Percentiles rank a stretch among this genome's conserved stretches.
Conservation (phyloP, 352 stramenopile genomes). For the Phytophthora uliginosa region DNA sequence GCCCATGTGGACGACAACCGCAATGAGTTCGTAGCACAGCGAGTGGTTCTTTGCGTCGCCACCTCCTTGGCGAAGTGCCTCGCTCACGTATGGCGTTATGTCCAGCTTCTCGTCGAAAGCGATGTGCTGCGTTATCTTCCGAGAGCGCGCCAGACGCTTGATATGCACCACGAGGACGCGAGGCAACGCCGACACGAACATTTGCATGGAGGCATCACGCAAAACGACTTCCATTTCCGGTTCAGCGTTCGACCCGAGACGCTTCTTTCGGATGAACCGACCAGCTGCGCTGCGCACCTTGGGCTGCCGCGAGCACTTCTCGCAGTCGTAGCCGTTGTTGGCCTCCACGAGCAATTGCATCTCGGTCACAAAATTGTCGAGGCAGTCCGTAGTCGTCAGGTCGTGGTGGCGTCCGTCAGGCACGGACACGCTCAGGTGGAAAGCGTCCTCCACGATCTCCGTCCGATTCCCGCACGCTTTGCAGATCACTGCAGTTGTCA, state of each 20-base stretch:
- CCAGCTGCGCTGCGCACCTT: constrained; percentile 38
- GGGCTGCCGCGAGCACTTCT: constrained; percentile 60
- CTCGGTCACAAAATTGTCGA: constrained; percentile 60
- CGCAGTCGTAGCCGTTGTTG: constrained; percentile 81
- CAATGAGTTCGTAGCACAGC: constrained; percentile 70
- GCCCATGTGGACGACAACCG: constrained; percentile 78
- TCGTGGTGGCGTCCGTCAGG: constrained; percentile 31
- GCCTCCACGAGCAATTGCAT: constrained; percentile 55
- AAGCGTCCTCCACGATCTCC: constrained; percentile 65
- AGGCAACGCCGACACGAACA: constrained; percentile 60
- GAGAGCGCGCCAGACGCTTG: constrained; percentile 60
- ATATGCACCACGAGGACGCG: constrained; percentile 77
- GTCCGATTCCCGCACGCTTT: constrained; percentile 59
- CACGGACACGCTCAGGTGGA: constrained; percentile 71
- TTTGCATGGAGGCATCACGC: constrained; percentile 65
- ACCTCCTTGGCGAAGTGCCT: constrained; percentile 35
- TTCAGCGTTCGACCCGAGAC: constrained; percentile 29
- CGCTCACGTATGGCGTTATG: constrained; percentile 56
- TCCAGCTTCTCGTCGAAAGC: constrained; percentile 66
- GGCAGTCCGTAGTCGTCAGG: constrained; percentile 52
- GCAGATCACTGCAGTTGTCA: constrained; percentile 66
- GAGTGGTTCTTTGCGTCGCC: constrained; percentile 31
- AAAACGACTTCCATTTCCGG: constrained; percentile 44
- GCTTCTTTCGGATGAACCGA: constrained; percentile 45
- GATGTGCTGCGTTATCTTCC: constrained; percentile 81